Evolutionary conservation across 2,329 filamentous ascomycete species (phyloP), one percentile per base, ranked within the genome.

Genomic region (Capronia epimyces): DNA sequence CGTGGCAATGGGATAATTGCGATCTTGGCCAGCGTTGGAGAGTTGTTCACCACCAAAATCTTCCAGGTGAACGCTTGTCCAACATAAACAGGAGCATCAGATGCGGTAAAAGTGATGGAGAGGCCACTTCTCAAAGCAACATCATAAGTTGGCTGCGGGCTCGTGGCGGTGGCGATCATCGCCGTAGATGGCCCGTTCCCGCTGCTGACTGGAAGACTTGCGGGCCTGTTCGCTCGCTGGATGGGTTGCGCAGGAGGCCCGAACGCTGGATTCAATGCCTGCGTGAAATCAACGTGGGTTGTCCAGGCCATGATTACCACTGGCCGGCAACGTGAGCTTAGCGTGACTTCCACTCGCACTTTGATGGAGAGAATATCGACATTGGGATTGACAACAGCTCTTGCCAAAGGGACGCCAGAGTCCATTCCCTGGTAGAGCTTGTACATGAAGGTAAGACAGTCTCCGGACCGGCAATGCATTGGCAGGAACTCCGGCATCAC

Each of bases 21-120:
- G 43, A 83, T 72, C 57, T 78, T 77, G 2, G 77, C 73, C 16
- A 69, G 61, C 43, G 73, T 71, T n/a, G 68, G 64, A 12, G 78
- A 81, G 10, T 75, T 74, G 58, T 83, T 83, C 48, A 81, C 74
- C 32, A 82, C 75, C 53, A 82, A 79, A 3, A 83, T 68, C 32
- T 72, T 68, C 73, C 80, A 79, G 7, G 69, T 68, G 60, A 83
- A 81, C 2, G 73, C 67, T 31, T 74, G 67, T 10, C 76, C 76
- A n/a, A 79, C 72, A 7, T 67, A 62, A 9, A 77, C 75, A 8
- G 57, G 56, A 13, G 63, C 67, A 3, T 67, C 63, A 3, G 79
- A 77, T 0, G 76, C 76, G 3, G 74, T 74, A 57, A 83, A 76
- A 1, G 77, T 80, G 36, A 83, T 71, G 0, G 73, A 77, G 16